These are phyloP conservation scores for Acanthochlamys bracteata DNA, from an alignment of 106 monocot species.

Conservation along the genomic window DNA sequence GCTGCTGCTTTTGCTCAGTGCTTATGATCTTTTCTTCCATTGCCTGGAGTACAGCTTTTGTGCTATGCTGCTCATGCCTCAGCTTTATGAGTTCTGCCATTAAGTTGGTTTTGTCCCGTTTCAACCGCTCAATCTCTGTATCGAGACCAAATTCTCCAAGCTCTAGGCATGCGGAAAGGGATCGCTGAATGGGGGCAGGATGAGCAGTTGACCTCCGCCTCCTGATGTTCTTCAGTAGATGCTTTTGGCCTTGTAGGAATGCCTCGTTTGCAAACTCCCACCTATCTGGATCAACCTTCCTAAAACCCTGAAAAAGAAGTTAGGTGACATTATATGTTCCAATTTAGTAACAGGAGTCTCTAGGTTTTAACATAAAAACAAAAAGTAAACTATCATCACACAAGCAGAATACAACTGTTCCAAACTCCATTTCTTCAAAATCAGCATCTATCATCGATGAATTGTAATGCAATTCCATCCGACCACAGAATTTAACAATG, in stretches of 20 bases:
- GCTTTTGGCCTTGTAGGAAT: slow-evolving; percentile 59
- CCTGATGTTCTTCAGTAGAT: slow-evolving; percentile 60
- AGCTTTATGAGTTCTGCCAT: slow-evolving; percentile 11
- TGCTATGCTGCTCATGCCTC: slow-evolving; percentile 3
- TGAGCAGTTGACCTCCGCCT: slow-evolving; percentile 38
- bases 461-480: no score
- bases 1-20: slow-evolving; percentile 7
- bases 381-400: no score
- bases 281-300: slow-evolving; percentile 70
- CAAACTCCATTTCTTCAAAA: no score
- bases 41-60: neutral
- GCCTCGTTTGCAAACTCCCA: slow-evolving; percentile 84
- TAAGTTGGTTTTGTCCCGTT: neutral
- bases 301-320: slow-evolving; percentile 48
- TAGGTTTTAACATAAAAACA: no score
- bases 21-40: slow-evolving; percentile 3
- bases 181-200: slow-evolving; percentile 19
- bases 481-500: no score
- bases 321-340: neutral
- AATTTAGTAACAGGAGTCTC: neutral
- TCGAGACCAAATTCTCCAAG: slow-evolving; percentile 1
- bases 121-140: neutral
- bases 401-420: no score
- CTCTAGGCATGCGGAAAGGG: slow-evolving; percentile 3
- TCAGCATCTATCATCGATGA: no score